phyloP scores from a whole-genome alignment of 164 flowering plant species.

The Berberis thunbergii region DNA sequence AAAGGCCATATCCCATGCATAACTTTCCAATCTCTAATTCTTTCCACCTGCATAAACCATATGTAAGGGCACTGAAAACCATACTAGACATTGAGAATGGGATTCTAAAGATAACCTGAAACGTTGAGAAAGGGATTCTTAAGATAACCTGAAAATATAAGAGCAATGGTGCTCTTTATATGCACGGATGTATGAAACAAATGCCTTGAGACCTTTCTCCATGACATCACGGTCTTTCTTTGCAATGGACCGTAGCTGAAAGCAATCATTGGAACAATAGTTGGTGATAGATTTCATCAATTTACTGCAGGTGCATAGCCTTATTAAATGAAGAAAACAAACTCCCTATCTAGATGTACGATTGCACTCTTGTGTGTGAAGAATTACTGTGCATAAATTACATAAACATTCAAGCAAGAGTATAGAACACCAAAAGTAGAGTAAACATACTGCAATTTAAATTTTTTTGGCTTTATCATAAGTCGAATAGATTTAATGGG shows the following conservation, averaged over 20 bases:
- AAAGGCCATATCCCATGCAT: conserved; percentile 86
- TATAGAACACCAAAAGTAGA: no score
- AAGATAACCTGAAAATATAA: conserved; percentile 75
- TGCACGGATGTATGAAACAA: conserved; percentile 88
- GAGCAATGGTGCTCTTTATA: conserved; percentile 95
- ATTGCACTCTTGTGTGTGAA: no score
- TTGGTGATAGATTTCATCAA: no score
- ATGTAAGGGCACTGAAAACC: conserved; percentile 6
- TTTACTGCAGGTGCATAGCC: no score
- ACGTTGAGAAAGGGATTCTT: no score
- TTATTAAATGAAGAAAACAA: no score
- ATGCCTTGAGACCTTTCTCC: conserved; percentile 87
- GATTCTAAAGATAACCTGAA: not conserved
- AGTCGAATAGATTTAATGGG: no score
- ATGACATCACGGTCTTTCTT: conserved; percentile 83
- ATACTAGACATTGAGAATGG: not conserved
- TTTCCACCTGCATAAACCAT: conserved; percentile 59
- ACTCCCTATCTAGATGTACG: no score
- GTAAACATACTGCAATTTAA: no score
- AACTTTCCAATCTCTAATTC: conserved; percentile 85
- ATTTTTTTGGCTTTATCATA: no score
- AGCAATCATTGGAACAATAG: not conserved
- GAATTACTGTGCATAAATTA: no score
- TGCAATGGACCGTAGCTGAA: conserved; percentile 76
- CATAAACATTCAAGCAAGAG: no score